Evolutionary conservation across 306 rosid genomes (phyloP), one percentile per base, ranked within the genome.

Genomic region (Begonia masoniana): DNA sequence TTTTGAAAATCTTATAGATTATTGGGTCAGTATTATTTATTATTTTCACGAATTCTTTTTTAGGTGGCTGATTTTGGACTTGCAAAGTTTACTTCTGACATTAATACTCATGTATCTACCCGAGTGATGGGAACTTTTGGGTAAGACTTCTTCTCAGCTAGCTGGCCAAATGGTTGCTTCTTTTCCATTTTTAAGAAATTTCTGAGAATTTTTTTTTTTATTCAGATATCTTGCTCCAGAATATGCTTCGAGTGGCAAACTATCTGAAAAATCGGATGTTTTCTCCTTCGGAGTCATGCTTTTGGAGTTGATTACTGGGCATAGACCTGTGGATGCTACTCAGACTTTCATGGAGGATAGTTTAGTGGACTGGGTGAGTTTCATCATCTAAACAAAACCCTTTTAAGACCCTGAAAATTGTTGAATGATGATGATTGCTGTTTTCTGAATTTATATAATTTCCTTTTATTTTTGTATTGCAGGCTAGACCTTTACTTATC

Each of bases 111-210:
- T 60, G 88, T 91, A 47, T 91, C 97, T 67, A 91, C 97, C 41
- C 78, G 96, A 65, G 97, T 91, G 71, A 91, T 91, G 97, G 97
- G 97, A 49, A 91, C 96, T 61, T 91, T 91, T 56, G 97, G 97
- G 97, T 91, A 74, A 58, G 91, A 56, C 19, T 39, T 14, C 5
- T 15, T 19, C n/a, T 31, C 39, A 31, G 39, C 39, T 31, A 31
- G 39, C 39, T 31, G 7, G 39, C 39, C 5, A 3, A 3, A 31
- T 31, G 39, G 39, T 7, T 31, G 39, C 39, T 31, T 31, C 39
- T 5, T 31, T 31, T 31, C 39, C 39, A 31, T 31, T 31, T 26
- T 31, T 6, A 7, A 31, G 39, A 31, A 31, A 31, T 31, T 31
- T 31, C 39, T 31, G 7, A 31, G 36, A 49, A 46, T 55, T 60